Evolutionary conservation across 768 basidiomycete genomes (phyloP), one percentile per base, ranked within the genome.

Genomic region (Agaricus sinodeliciosus): DNA sequence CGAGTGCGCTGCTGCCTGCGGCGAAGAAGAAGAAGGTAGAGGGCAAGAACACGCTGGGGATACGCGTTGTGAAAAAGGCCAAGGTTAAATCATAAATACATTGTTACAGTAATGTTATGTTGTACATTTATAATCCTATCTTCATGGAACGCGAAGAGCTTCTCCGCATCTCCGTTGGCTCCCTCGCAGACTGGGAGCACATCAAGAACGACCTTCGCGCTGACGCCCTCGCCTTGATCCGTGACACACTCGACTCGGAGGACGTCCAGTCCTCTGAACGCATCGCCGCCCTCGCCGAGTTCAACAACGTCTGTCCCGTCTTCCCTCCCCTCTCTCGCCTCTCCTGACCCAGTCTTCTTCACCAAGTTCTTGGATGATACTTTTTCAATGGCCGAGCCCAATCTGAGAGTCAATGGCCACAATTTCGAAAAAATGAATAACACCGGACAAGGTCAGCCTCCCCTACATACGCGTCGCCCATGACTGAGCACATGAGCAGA

Each of bases 341-440:
- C 13, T 27, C 43, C 3, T 22, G 3, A 46, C 55, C 59, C 52
- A 54, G 52, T 42, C 22, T 34, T 22, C 22, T 28, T 42, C 36
- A 37, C 36, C 40, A 43, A 89, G 85, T 84, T 78, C 58, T 73
- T 85, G 31, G 84, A 87, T 19, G 67, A 68, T 16, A 77, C 82
- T 15, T 84, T 89, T 57, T 71, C 70, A 34, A 75, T 82, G 49
- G 78, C 84, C 0, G 77, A 80, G 56, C 77, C 81, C 4, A 94
- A 93, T 67, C 65, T 94, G 18, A 80, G 87, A 28, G 77, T 93
- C 9, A 91, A 92, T 61, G 90, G 90, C 25, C 82, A 84, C 49
- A 82, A 84, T 55, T 80, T 81, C 57, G 87, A 87, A 59, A 75
- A 81, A 3, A 68, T 82, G n/a, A 74, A 76, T 18, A 71, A 76